Evolutionary conservation across 306 rosid genomes (phyloP), one percentile per base, ranked within the genome.

Genomic region (Vigna mungo): DNA sequence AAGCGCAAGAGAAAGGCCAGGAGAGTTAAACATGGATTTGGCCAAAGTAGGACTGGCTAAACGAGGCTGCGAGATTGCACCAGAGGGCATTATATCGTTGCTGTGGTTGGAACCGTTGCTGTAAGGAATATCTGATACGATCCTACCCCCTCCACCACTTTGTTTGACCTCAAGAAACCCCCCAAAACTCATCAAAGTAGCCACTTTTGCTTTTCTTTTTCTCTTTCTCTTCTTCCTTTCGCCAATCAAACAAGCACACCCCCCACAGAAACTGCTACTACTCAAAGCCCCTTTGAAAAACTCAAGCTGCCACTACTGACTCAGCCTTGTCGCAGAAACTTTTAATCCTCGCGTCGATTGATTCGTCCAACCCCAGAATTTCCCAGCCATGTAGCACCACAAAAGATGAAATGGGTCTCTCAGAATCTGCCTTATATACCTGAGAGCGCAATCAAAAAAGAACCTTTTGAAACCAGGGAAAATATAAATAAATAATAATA

Each of bases 131-230:
- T 91, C 92, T n/a, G 86, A 77, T 10, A 86, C 85, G 67, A 90
- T 83, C 83, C 90, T 85, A 34, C 85, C 89, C 59, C 85, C 86
- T 23, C 87, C 91, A 41, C 89, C 81, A 32, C 88, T 86, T 75
- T 83, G 79, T 65, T 90, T 91, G 69, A 81, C 88, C 75, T 92
- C 93, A 7, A 88, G 87, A 67, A 93, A 85, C 32, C 92, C 94
- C 86, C 92, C 96, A 86, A 90, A 95, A 90, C 99, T 95, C 97
- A 95, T 95, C 89, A 90, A 90, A 85, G 88, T 83, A 65, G 63
- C 72, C 54, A 75, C 81, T 76, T 78, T 69, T 70, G 48, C 68
- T 43, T 36, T 8, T 53, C 17, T 14, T n/a, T 32, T 34, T 43
- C 1, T 46, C 34, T 32, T 14, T 27, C 10, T 59, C 18, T 59